Conservation (phyloP, 331 rosid genomes). For the Rhamnella rubrinervis region DNA sequence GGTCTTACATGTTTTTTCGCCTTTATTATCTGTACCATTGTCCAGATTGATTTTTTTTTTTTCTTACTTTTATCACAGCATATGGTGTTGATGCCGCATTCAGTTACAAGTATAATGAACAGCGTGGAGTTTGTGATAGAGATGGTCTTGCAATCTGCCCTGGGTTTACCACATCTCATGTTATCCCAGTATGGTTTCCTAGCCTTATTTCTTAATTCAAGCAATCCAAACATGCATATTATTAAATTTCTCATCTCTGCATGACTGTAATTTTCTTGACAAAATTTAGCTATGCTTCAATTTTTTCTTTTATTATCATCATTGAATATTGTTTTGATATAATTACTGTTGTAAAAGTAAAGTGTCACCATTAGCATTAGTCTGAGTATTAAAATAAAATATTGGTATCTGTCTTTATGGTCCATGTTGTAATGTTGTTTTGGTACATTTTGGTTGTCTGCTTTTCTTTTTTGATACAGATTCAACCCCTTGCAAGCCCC, state of each 20-base stretch:
- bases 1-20: not conserved
- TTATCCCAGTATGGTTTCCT: constrained; percentile 77
- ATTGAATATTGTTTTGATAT: no score
- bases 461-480: not conserved
- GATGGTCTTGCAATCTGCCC: constrained; percentile 96
- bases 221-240: not conserved
- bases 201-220: constrained; percentile 6
- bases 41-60: not conserved
- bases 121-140: constrained; percentile 71
- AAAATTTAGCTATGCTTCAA: not conserved
- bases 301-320: not conserved
- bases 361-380: no score
- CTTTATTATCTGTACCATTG: not conserved
- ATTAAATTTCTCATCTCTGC: not conserved
- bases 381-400: no score
- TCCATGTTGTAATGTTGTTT: not conserved
- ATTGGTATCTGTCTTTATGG: no score
- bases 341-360: no score
- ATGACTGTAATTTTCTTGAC: not conserved
- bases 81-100: constrained; percentile 94
- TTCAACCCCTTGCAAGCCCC: no score
- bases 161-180: constrained; percentile 88
- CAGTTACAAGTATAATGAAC: constrained; percentile 89
- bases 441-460: not conserved
- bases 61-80: constrained; percentile 52